Evolutionary conservation across 495 filamentous ascomycete genomes (phyloP), one percentile per base, ranked within the genome.

Genomic region (Neurospora sp.): DNA sequence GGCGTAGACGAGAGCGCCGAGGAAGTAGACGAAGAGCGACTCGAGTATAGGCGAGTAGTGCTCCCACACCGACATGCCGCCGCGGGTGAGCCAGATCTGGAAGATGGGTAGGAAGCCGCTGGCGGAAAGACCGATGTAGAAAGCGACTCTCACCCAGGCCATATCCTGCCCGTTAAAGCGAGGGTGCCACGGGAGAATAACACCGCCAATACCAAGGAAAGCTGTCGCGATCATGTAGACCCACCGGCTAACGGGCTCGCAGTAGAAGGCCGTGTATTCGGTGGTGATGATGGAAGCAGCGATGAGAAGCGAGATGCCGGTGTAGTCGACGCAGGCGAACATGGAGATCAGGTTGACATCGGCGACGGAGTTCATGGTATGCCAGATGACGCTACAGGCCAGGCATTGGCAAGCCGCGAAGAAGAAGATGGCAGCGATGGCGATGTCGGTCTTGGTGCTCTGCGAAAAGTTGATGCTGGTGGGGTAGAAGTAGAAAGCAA

Each of bases 261-360:
- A 97, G 81, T 99, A 98, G 82, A 99, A 98, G 42, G 95, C 96
- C 5, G 96, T 97, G 82, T 98, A 98, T 80, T 99, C 96, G 70
- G 93, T 97, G 4, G 96, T 97, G 89, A 98, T 94, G 82, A 99
- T 98, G 53, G 93, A 97, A 31, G 96, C 93, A 9, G 96, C 96
- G 65, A 99, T 95, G 31, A 99, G 89, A 70, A 99, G 85, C 3
- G 95, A 98, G 75, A 99, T 99, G 38, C 96, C 96, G 0, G 94
- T 98, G 82, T 99, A 99, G 79, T 99, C 96, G 59, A 99, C 94
- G 80, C 96, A 99, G 45, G 96, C 96, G 76, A 98, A 98, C 71
- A 94, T 90, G 78, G 97, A 96, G 87, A 99, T 90, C 68, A 97
- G 86, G 12, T 87, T 89, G 77, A 96, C 92, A 61, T 96, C 91